Base-by-base conservation (phyloP, 2,329 filamentous ascomycete species). In the Cryphonectria japonica region DNA sequence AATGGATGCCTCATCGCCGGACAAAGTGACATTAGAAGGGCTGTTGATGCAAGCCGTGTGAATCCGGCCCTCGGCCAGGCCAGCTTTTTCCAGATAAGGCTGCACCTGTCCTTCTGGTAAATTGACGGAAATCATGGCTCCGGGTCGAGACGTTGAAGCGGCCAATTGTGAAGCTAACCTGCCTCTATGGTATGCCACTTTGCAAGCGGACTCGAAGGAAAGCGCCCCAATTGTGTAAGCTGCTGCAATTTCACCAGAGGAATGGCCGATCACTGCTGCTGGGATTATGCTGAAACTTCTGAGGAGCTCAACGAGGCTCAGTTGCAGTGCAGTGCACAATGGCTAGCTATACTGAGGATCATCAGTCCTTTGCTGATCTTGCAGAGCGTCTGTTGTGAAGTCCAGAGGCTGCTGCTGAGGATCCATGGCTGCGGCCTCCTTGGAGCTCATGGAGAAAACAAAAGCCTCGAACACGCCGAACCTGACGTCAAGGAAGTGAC, bases 11-110 rank as follows among this genome's bases (percentile, higher is more conserved):
- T 76, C 76, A 11, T 71, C 43, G 0, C 79, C 79, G 0, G 78
- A 77, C 0, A 81, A 64, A 0, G 79, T 81, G 22, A 74, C 73
- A 66, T 77, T 80, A 5, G 57, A 2, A 0, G 78, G 78, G 66
- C 78, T 79, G 75, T 81, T 67, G 0, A 85, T 82, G 73, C 86
- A 87, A 11, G 82, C 82, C 71, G 83, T 79, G 62, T 77, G 76
- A 43, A 79, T 80, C 61, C 78, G 74, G 54, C 32, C 26, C 26
- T 26, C 66, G 43, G 34, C 34, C 34, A 37, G 34, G 34, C 26
- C 26, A 26, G 7, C 34, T 3, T 37, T 68, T 1, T 37, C 16
- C 7, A 46, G 5, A 1, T 37, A 37, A 59, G 3, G 26, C 32
- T 32, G 26, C 52, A 67, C 1, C 68, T 67, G 0, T 26, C 34